A percentile compares a stretch with the other conserved stretches of the same genome.
These are phyloP conservation scores for Talaromyces sp. DNA, from an alignment of 2,329 filamentous ascomycete species.

Conservation along the genomic window DNA sequence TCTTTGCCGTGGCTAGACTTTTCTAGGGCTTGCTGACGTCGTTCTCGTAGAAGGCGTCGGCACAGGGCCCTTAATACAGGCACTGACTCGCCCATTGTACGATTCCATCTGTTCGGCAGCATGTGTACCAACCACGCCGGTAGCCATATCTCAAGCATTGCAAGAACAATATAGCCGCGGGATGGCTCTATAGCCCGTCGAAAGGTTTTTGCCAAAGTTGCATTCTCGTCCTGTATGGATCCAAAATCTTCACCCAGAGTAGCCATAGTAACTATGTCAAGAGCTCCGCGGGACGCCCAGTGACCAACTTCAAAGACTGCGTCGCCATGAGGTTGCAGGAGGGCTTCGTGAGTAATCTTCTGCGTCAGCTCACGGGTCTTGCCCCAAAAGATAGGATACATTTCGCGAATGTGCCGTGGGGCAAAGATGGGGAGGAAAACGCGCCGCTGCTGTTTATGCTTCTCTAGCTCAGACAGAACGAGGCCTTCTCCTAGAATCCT, in stretches of 20 bases:
- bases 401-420: slow-evolving; percentile 57
- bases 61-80: neutral
- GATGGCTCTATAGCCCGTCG: neutral
- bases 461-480: slow-evolving; percentile 75
- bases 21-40: neutral
- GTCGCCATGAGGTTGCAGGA: neutral
- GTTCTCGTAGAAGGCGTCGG: neutral
- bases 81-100: neutral
- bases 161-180: neutral
- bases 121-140: slow-evolving; percentile 3
- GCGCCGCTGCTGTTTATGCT: slow-evolving; percentile 66
- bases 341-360: neutral
- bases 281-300: slow-evolving; percentile 61
- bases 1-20: neutral
- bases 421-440: slow-evolving; percentile 55
- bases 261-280: slow-evolving; percentile 65
- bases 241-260: slow-evolving; percentile 63
- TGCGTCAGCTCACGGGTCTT: slow-evolving; percentile 40
- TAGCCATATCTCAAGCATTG: slow-evolving; percentile 1
- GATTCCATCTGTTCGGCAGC: neutral
- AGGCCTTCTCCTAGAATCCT: slow-evolving; percentile 25
- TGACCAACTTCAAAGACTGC: slow-evolving; percentile 52
- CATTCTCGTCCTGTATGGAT: slow-evolving; percentile 54
- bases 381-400: slow-evolving; percentile 72
- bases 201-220: slow-evolving; percentile 42